A percentile compares a stretch with the other conserved stretches of the same genome.
phyloP scores from a whole-genome alignment of 805 yeast genomes.

The Candida dendrica region DNA sequence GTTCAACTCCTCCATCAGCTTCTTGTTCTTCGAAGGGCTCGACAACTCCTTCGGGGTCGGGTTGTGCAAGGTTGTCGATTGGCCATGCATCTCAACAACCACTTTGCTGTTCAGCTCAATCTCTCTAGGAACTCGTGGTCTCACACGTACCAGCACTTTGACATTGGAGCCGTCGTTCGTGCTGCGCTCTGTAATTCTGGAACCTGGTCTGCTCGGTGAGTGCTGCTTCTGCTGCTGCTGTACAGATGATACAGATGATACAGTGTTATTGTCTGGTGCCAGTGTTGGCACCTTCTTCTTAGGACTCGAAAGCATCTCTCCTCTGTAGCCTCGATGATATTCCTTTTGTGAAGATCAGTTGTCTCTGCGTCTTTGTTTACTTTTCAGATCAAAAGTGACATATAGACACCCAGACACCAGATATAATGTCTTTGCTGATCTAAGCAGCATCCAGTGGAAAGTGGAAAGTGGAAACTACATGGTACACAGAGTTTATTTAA shows the following conservation, averaged over 20 bases:
- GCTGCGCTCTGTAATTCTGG: slow-evolving; percentile 50
- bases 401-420: no score
- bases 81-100: slow-evolving; percentile 12
- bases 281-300: slow-evolving; percentile 40
- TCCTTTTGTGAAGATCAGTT: no score
- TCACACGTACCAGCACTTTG: slow-evolving; percentile 44
- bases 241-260: no score
- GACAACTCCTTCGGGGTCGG: slow-evolving; percentile 6
- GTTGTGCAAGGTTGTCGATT: slow-evolving; percentile 6
- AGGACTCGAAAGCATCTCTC: background rate
- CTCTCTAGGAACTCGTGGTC: slow-evolving; percentile 31
- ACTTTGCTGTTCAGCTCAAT: slow-evolving; percentile 7
- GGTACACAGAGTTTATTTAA: no score
- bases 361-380: no score
- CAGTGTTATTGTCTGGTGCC: slow-evolving; percentile 69
- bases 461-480: no score
- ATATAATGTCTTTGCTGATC: no score
- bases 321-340: no score
- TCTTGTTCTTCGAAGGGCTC: slow-evolving; percentile 5
- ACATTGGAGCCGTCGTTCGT: slow-evolving; percentile 21
- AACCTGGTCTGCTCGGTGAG: slow-evolving; percentile 46
- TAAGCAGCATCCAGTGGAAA: no score
- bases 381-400: no score
- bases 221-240: no score
- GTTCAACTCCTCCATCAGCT: slow-evolving; percentile 1